Evolutionary conservation across 2,329 filamentous ascomycete species (phyloP).

Genomic region (Diaporthe destruens): DNA sequence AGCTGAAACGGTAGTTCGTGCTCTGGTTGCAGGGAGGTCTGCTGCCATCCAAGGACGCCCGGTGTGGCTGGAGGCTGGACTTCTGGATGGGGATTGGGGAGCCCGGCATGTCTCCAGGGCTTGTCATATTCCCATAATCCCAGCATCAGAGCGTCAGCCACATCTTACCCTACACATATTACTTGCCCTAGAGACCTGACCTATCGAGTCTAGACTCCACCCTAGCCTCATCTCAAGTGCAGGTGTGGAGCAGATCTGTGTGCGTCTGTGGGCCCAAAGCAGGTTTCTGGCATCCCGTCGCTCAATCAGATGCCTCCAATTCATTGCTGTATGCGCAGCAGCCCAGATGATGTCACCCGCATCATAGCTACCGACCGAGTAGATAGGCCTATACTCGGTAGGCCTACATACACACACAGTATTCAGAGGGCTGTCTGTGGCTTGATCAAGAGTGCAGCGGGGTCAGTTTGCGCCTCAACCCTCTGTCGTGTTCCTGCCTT

Average conservation of each 20-base stretch:
- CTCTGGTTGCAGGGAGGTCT: conserved; percentile 10
- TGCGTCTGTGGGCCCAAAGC: conserved; percentile 33
- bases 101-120: too few species aligned
- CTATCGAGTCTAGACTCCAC: conserved; percentile 10
- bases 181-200: too few species aligned
- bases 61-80: conserved; percentile 31
- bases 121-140: neutral
- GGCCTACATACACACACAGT: too few species aligned
- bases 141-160: conserved; percentile 34
- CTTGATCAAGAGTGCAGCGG: conserved; percentile 26
- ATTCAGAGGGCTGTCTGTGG: conserved; percentile 33
- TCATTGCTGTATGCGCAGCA: neutral
- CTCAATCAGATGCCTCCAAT: conserved; percentile 29
- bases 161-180: too few species aligned
- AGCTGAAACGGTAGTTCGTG: conserved; percentile 22
- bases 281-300: conserved; percentile 32
- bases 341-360: conserved; percentile 38
- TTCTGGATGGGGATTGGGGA: too few species aligned
- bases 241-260: conserved; percentile 26
- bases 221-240: conserved; percentile 32
- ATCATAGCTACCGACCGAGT: too few species aligned
- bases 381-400: too few species aligned
- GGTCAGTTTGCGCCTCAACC: neutral
- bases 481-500: conserved; percentile 22
- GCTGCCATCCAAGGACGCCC: conserved; percentile 17